Evolutionary conservation across 2,329 filamentous ascomycete genomes (phyloP).

Genomic region (Fusarium guadeloupense): DNA sequence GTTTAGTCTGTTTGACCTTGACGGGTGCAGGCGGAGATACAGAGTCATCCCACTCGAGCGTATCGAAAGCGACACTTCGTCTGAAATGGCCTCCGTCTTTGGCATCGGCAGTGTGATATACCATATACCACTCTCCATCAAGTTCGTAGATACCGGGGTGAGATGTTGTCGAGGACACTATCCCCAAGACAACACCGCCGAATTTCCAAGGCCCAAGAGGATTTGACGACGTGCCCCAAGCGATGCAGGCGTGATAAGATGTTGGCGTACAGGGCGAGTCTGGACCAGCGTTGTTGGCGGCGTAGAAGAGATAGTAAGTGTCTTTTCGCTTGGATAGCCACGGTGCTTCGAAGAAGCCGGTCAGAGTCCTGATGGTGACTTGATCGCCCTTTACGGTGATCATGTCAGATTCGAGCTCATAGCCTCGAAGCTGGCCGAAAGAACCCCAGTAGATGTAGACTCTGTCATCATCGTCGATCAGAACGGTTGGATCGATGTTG

Average conservation of each 20-base stretch:
- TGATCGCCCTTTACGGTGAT: constrained; percentile 43
- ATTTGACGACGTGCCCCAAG: constrained; percentile 48
- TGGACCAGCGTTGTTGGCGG: constrained; percentile 50
- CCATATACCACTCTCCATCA: constrained; percentile 45
- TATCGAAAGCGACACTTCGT: constrained; percentile 49
- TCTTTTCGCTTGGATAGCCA: constrained; percentile 50
- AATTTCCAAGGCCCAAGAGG: constrained; percentile 51
- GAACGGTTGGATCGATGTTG: constrained; percentile 52
- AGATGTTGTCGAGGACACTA: constrained; percentile 51
- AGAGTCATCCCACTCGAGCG: constrained; percentile 46
- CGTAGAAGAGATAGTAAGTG: constrained; percentile 53
- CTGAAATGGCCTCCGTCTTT: constrained; percentile 48
- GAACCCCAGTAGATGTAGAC: constrained; percentile 53
- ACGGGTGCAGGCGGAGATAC: constrained; percentile 41
- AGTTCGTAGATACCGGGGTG: constrained; percentile 48
- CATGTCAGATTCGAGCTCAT: constrained; percentile 50
- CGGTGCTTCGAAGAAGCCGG: constrained; percentile 51
- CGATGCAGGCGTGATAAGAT: constrained; percentile 51
- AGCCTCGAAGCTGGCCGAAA: constrained; percentile 48
- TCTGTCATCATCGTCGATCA: constrained; percentile 49
- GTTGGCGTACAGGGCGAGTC: constrained; percentile 51
- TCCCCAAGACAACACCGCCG: constrained; percentile 46
- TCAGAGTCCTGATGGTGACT: constrained; percentile 40
- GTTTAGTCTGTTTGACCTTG: constrained; percentile 45
- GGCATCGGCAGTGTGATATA: constrained; percentile 51